Evolutionary conservation across 805 yeast species (phyloP).

Genomic region (Saccharomycopsis sp.): DNA sequence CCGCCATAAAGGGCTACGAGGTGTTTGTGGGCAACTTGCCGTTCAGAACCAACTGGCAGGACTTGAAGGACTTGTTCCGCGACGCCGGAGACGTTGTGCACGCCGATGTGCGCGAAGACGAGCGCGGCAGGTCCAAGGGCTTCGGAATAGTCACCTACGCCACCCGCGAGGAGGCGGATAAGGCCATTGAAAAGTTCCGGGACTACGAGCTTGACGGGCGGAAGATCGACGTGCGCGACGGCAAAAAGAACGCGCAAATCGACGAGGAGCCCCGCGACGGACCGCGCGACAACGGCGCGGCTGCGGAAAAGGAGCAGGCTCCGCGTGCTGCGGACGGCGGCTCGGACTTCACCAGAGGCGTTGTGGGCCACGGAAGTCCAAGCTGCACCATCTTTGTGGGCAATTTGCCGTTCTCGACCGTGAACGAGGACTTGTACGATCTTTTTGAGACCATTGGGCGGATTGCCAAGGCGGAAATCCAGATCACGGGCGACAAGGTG

Average conservation of each 20-base stretch:
- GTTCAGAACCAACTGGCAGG: constrained; percentile 75
- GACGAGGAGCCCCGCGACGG: constrained; percentile 15
- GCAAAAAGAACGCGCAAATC: constrained; percentile 34
- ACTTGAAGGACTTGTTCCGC: constrained; percentile 76
- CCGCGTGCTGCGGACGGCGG: constrained; percentile 20
- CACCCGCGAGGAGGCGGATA: constrained; percentile 57
- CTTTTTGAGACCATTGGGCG: constrained; percentile 79
- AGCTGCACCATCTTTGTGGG: constrained; percentile 58
- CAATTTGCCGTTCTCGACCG: constrained; percentile 87
- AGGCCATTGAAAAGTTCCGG: constrained; percentile 63
- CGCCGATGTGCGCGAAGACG: constrained; percentile 68
- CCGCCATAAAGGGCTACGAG: constrained; percentile 40
- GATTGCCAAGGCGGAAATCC: constrained; percentile 71
- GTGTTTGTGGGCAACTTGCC: constrained; percentile 81
- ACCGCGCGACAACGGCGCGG: constrained; percentile 14
- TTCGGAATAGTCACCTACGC: constrained; percentile 74
- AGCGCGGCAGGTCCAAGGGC: constrained; percentile 75
- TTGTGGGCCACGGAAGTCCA: constrained; percentile 52
- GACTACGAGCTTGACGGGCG: constrained; percentile 74
- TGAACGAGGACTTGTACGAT: constrained; percentile 75
- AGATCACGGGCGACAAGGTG: constrained; percentile 49
- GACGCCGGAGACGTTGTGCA: constrained; percentile 70
- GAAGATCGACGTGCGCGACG: constrained; percentile 71
- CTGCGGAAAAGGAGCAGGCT: constrained; percentile 14
- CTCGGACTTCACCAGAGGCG: constrained; percentile 60